Conservation (phyloP, 2,329 filamentous ascomycete genomes). For the Cladosporium sp. region DNA sequence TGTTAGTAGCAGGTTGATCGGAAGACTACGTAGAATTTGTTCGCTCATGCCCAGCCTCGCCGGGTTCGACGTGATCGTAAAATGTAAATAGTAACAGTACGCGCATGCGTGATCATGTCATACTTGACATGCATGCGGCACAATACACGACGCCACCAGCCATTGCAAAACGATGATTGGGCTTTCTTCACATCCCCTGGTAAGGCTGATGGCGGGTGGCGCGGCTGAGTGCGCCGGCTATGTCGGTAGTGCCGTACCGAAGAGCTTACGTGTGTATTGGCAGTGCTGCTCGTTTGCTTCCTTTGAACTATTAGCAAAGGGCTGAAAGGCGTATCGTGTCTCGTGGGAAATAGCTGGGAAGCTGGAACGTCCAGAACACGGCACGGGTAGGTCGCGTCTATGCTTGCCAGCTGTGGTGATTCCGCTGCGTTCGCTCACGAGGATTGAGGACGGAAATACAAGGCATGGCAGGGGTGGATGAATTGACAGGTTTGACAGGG, state of each 20-base stretch:
- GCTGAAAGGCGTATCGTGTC: neutral
- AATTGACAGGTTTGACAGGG: neutral
- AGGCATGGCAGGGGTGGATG: neutral
- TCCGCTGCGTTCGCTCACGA: neutral
- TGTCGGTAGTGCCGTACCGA: neutral
- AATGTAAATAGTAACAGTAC: conserved; percentile 1
- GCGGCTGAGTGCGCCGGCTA: neutral
- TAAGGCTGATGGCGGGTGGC: conserved; percentile 2
- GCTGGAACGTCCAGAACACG: neutral
- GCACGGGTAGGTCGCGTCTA: neutral
- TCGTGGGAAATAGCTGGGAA: neutral
- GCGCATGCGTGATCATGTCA: neutral
- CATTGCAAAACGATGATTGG: neutral
- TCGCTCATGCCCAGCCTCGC: neutral
- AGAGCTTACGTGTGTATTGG: neutral
- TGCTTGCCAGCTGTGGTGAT: neutral
- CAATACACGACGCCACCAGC: neutral
- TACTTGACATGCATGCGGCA: neutral
- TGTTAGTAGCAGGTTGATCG: neutral
- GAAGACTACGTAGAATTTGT: neutral
- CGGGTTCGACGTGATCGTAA: no score
- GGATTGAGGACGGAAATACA: neutral
- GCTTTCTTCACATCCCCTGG: neutral
- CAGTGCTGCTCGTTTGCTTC: neutral
- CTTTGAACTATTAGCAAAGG: neutral